Conservation (phyloP, 2,329 filamentous ascomycete genomes). For the Zymoseptoria ardabiliae region DNA sequence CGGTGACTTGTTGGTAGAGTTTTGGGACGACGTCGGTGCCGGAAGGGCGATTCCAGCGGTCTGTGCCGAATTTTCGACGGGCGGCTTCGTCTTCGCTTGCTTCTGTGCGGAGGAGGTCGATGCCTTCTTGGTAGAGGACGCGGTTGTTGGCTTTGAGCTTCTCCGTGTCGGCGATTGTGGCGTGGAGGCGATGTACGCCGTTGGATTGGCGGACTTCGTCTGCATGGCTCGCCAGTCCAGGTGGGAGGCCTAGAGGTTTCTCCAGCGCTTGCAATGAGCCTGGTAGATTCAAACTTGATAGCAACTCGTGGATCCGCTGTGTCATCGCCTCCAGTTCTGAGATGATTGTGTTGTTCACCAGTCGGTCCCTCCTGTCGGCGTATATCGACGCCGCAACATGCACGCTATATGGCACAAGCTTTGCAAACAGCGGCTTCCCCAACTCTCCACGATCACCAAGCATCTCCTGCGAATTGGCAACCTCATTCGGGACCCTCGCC, state of each 20-base stretch:
- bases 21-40: slow-evolving; percentile 64
- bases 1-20: slow-evolving; percentile 64
- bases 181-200: slow-evolving; percentile 67
- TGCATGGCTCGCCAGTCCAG: slow-evolving; percentile 77
- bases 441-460: slow-evolving; percentile 71
- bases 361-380: slow-evolving; percentile 79
- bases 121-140: slow-evolving; percentile 74
- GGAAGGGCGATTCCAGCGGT: slow-evolving; percentile 68
- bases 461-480: slow-evolving; percentile 70
- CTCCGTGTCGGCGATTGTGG: slow-evolving; percentile 79
- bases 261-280: slow-evolving; percentile 91
- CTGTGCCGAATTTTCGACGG: slow-evolving; percentile 73
- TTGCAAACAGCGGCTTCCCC: slow-evolving; percentile 77
- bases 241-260: slow-evolving; percentile 84
- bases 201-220: slow-evolving; percentile 91
- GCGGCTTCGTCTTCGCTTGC: slow-evolving; percentile 74
- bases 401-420: slow-evolving; percentile 89
- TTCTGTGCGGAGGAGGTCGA: slow-evolving; percentile 69
- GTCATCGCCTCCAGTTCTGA: slow-evolving; percentile 77
- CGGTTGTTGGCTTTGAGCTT: slow-evolving; percentile 78
- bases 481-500: slow-evolving; percentile 69
- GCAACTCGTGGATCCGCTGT: slow-evolving; percentile 65
- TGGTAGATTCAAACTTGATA: slow-evolving; percentile 78
- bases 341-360: slow-evolving; percentile 82
- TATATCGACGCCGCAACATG: slow-evolving; percentile 95